Base-by-base conservation (phyloP, 441 rosid genomes). In the Macaranga tanarius region DNA sequence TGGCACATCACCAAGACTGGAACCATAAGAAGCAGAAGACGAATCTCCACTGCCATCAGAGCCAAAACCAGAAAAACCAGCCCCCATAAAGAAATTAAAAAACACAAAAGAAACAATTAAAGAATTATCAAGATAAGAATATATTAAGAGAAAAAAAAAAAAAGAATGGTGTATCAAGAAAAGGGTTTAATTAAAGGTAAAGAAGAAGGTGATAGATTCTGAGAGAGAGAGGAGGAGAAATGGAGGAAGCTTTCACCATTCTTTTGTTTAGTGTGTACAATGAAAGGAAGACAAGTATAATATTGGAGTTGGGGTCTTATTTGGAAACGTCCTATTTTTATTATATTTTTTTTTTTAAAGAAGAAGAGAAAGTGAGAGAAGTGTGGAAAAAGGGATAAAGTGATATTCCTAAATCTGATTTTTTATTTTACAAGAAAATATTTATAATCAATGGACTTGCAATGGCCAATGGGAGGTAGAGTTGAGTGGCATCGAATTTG, bases 1-100 rank as follows among this genome's bases (percentile, higher is more conserved):
- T 12, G 98, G 98, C 58, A 93, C 72, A 70, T 93, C 93, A 8
- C 76, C 87, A 4, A 93, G 83, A 61, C 85, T 79, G 5, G 84
- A 85, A 63, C 67, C 77, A 69, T 12, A 31, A 4, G 42, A 34
- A 40, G n/a, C n/a, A n/a, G 63, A 62, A 34, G 70, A 34, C 75
- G 62, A 69, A 7, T 25, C 62, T 34, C 76, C 79, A 31, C 9
- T 62, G 55, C 56, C 40, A 13, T 83, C 82, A 10, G 80, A 44
- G 26, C 60, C 71, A 28, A 79, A 59, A 74, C 75, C 70, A 38
- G 95, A 90, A 10, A 79, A 70, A 44, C 74, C 79, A 54, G 81
- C 75, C 68, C 96, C 96, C 96, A 88, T 90, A 42, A 48, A 62
- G 62, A 48, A 60, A 59, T 48, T n/a, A n/a, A 42, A 8, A 4